Evolutionary conservation across 1,284 basidiomycete genomes (phyloP).

Genomic region (Phylloporus sp.): DNA sequence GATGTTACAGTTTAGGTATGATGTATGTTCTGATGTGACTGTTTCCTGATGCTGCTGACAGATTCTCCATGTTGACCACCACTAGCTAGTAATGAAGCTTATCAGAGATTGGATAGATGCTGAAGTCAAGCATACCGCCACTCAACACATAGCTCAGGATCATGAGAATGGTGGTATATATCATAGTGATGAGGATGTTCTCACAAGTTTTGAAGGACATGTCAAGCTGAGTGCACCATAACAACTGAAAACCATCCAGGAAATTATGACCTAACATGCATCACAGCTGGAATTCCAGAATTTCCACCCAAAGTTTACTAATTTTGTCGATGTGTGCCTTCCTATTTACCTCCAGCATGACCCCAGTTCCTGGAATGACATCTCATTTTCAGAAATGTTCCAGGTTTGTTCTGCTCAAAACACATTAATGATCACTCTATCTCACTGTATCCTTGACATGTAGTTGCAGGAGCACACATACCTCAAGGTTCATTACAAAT

Average conservation of each 20-base stretch:
- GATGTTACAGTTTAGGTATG: not conserved
- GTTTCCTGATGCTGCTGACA: not conserved
- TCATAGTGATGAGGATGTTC: not conserved
- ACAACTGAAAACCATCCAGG: not conserved
- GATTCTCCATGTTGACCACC: not conserved
- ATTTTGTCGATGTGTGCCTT: not conserved
- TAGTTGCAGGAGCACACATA: not conserved
- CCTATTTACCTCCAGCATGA: not conserved
- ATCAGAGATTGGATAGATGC: not conserved
- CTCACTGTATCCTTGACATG: not conserved
- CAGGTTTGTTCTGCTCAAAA: not conserved
- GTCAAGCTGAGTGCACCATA: not conserved
- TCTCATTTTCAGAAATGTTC: not conserved
- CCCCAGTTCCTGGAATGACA: not conserved
- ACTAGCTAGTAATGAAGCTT: not conserved
- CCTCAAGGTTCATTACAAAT: too few species aligned
- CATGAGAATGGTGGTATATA: not conserved
- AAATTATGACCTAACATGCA: not conserved
- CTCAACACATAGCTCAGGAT: not conserved
- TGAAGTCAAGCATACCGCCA: not conserved
- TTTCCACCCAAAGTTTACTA: not conserved
- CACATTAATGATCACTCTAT: not conserved
- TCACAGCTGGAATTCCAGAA: not conserved
- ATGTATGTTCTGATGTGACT: not conserved
- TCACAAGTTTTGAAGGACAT: not conserved